Evolutionary conservation across 441 rosid genomes (phyloP).

Genomic region (Daphne laureola): DNA sequence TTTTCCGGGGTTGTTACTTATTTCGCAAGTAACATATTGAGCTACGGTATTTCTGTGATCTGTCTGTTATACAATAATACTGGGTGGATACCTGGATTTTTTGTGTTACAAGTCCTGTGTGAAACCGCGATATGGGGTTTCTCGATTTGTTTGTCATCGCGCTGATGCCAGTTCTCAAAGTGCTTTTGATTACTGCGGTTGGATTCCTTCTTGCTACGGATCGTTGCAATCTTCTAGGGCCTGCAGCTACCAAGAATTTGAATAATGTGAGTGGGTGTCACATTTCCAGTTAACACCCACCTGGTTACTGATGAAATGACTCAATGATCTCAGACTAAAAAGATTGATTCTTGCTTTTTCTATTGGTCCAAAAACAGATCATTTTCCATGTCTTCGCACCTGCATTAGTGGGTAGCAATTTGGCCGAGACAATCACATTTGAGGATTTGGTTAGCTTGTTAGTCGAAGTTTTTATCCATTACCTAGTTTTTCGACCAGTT

Average conservation of each 20-base stretch:
- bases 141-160: slow-evolving; percentile 33
- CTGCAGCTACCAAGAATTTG: slow-evolving; percentile 33
- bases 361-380: slow-evolving; percentile 21
- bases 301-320: too few species aligned
- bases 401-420: slow-evolving; percentile 36
- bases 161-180: slow-evolving; percentile 30
- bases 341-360: too few species aligned
- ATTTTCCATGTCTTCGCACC: slow-evolving; percentile 53
- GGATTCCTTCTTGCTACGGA: slow-evolving; percentile 39
- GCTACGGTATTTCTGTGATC: too few species aligned
- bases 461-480: slow-evolving; percentile 15
- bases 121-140: slow-evolving; percentile 21
- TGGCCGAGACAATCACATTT: slow-evolving; percentile 38
- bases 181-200: slow-evolving; percentile 29
- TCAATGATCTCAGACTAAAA: too few species aligned
- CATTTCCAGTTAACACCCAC: too few species aligned
- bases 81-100: too few species aligned
- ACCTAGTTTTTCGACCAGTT: neutral
- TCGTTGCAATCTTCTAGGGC: slow-evolving; percentile 27
- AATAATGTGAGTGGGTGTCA: slow-evolving; percentile 26
- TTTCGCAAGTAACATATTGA: too few species aligned
- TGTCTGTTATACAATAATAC: too few species aligned
- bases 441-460: slow-evolving; percentile 35
- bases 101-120: too few species aligned
- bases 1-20: too few species aligned